These are phyloP conservation scores for Ashbya aceris DNA, from an alignment of 1,139 yeast species.

Conservation along the genomic window DNA sequence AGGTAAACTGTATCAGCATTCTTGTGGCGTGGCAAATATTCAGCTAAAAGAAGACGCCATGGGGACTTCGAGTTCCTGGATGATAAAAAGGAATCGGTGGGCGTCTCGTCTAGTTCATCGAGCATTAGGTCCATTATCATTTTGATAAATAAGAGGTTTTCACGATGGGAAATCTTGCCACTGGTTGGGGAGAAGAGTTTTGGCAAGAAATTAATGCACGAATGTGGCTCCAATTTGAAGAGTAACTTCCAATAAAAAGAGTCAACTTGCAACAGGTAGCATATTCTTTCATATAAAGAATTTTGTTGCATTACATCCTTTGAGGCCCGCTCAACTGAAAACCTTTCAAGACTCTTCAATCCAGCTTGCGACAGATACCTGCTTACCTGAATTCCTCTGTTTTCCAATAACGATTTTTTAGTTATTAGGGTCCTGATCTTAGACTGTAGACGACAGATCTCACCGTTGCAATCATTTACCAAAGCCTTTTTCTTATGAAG, in stretches of 20 bases:
- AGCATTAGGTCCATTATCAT: constrained; percentile 46
- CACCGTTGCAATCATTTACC: constrained; percentile 50
- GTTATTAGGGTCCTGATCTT: constrained; percentile 12
- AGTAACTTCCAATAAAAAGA: constrained; percentile 63
- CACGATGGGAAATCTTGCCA: constrained; percentile 39
- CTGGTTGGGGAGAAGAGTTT: constrained; percentile 25
- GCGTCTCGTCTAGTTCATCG: constrained; percentile 25
- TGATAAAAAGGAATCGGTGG: constrained; percentile 17
- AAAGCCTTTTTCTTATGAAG: constrained; percentile 73
- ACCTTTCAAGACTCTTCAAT: constrained; percentile 5
- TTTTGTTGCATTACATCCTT: constrained; percentile 8
- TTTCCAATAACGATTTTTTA: constrained; percentile 14
- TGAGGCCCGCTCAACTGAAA: constrained; percentile 2
- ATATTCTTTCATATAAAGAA: constrained; percentile 57
- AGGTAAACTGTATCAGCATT: constrained; percentile 40
- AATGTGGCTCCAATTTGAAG: constrained; percentile 28
- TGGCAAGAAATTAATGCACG: constrained; percentile 22
- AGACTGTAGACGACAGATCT: constrained; percentile 20
- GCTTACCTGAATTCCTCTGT: constrained; percentile 6
- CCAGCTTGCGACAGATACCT: constrained; percentile 6
- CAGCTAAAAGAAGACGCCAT: constrained; percentile 44
- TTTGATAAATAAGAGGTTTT: constrained; percentile 63
- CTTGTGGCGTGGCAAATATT: constrained; percentile 55
- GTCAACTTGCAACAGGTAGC: constrained; percentile 78
- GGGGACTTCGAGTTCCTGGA: constrained; percentile 17